A percentile compares a stretch with the other conserved stretches of the same genome.
Evolutionary conservation across 2,329 filamentous ascomycete species (phyloP).

Genomic region (Colletotrichum cordylinicola): DNA sequence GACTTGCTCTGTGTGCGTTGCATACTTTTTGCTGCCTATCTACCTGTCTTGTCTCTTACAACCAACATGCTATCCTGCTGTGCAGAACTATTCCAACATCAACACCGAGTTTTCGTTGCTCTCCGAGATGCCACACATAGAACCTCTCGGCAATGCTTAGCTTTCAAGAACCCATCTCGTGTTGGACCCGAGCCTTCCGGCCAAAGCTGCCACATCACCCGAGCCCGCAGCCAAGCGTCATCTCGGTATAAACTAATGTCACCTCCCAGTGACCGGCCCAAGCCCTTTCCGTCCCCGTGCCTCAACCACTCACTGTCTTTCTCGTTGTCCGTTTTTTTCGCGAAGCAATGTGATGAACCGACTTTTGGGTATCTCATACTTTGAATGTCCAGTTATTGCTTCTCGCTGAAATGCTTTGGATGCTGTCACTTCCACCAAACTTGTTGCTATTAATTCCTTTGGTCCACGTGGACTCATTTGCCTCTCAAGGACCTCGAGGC

Average conservation of each 20-base stretch:
- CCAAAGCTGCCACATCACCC: background rate
- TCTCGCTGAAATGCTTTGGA: conserved; percentile 9
- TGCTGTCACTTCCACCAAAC: background rate
- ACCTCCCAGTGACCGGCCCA: background rate
- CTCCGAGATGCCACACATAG: background rate
- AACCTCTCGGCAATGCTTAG: background rate
- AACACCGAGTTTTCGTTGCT: background rate
- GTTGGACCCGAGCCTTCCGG: conserved; percentile 11
- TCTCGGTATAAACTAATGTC: background rate
- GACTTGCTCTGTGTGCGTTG: background rate
- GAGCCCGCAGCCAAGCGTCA: background rate
- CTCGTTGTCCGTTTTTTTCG: background rate
- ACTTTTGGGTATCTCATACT: conserved; percentile 21
- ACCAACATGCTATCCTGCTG: conserved; percentile 5
- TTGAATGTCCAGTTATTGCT: conserved; percentile 11
- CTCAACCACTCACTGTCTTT: background rate
- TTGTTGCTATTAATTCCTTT: background rate
- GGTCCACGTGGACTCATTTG: conserved; percentile 8
- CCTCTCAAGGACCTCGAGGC: conserved; percentile 36
- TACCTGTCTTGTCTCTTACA: background rate
- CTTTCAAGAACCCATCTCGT: background rate
- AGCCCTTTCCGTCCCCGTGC: background rate
- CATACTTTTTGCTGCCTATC: background rate
- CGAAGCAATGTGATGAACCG: conserved; percentile 19
- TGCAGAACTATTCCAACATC: conserved; percentile 4